These are phyloP conservation scores for Cryphonectria carpinicola DNA, from an alignment of 2,329 filamentous ascomycete species.

Conservation along the genomic window DNA sequence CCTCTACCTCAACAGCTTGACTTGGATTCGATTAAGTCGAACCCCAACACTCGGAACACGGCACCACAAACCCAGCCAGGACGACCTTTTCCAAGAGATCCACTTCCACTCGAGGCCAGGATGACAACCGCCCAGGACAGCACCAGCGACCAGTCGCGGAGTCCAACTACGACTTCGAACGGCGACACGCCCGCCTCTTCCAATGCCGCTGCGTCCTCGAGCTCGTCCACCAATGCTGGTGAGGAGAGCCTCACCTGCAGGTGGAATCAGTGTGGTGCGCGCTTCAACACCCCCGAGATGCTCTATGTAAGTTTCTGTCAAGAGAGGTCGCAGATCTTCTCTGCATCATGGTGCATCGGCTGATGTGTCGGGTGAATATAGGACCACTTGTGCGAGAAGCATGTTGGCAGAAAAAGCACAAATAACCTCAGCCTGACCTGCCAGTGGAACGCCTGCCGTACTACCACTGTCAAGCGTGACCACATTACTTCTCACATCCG, in stretches of 20 bases:
- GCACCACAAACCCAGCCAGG: conserved; percentile 7
- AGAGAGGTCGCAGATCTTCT: neutral
- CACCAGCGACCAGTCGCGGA: conserved; percentile 38
- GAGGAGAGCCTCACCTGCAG: conserved; percentile 64
- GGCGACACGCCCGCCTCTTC: conserved; percentile 57
- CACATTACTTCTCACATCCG: conserved; percentile 99
- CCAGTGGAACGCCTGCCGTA: conserved; percentile 95
- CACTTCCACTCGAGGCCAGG: neutral
- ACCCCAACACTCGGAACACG: conserved; percentile 14
- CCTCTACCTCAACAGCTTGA: neutral
- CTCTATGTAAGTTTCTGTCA: conserved; percentile 58
- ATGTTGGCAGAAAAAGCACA: conserved; percentile 98
- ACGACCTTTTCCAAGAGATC: conserved; percentile 2
- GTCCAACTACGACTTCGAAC: conserved; percentile 52
- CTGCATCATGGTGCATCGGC: neutral
- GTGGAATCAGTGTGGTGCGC: conserved; percentile 63
- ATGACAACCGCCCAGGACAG: conserved; percentile 28
- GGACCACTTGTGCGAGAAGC: conserved; percentile 98
- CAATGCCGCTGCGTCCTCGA: conserved; percentile 46
- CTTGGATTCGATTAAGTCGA: neutral
- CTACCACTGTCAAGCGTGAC: conserved; percentile 96
- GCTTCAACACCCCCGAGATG: conserved; percentile 59
- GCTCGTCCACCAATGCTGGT: conserved; percentile 43
- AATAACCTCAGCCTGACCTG: conserved; percentile 98
- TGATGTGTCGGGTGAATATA: conserved; percentile 42